Evolutionary conservation across 2,329 filamentous ascomycete species (phyloP).

Genomic region (Fonsecaea pugnacius): DNA sequence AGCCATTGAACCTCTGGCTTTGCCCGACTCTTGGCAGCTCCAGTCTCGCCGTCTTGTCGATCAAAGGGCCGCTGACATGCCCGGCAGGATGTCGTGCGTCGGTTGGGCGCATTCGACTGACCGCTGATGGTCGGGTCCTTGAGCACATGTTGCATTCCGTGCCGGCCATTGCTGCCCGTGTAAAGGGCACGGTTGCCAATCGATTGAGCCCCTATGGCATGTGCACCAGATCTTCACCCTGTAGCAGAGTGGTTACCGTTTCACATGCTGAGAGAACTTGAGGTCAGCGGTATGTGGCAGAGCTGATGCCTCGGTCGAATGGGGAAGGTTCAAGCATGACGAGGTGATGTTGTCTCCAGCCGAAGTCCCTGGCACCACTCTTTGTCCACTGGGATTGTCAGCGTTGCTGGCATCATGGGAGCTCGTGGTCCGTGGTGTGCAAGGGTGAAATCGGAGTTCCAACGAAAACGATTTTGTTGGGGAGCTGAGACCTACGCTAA

Average conservation of each 20-base stretch:
- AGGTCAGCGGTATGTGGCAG: background rate
- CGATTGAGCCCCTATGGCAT: background rate
- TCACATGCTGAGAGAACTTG: slow-evolving; percentile 1
- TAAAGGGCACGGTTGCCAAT: background rate
- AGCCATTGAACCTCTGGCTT: background rate
- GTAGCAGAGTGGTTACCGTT: background rate
- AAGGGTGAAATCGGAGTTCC: slow-evolving; percentile 22
- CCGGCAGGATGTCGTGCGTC: background rate
- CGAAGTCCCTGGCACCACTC: background rate
- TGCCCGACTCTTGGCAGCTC: slow-evolving; percentile 1
- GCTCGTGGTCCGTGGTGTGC: background rate
- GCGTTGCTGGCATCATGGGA: background rate
- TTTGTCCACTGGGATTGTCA: background rate
- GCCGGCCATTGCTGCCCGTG: background rate
- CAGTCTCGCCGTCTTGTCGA: background rate
- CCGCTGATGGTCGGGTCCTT: background rate
- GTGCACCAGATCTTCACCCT: background rate
- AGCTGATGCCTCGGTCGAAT: slow-evolving; percentile 6
- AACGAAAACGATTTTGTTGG: slow-evolving; percentile 31
- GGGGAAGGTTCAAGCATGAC: background rate
- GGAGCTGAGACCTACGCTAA: slow-evolving; percentile 26
- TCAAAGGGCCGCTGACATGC: background rate
- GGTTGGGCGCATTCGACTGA: background rate
- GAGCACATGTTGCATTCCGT: slow-evolving; percentile 3
- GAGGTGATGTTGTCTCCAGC: background rate